These are phyloP conservation scores for Aspergillus ibericus DNA, from an alignment of 2,329 filamentous ascomycete genomes.

Conservation along the genomic window DNA sequence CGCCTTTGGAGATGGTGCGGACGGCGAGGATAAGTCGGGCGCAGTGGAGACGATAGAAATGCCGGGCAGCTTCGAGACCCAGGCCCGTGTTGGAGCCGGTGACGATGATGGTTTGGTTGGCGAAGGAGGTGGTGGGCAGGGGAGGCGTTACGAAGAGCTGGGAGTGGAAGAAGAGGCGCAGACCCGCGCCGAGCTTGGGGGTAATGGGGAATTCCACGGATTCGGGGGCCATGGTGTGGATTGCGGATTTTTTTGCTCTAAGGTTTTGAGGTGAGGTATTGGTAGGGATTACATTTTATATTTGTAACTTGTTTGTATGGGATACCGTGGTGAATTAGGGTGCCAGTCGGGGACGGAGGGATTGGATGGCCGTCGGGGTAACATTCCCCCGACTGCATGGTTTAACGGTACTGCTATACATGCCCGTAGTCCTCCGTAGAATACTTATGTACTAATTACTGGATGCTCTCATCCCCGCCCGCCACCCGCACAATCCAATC, in stretches of 20 bases:
- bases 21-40: slow-evolving; percentile 41
- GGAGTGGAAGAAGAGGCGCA: background rate
- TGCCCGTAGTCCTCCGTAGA: too few relatives aligned
- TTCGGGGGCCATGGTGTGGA: background rate
- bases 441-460: too few relatives aligned
- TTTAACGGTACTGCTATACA: too few relatives aligned
- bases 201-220: background rate
- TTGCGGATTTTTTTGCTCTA: too few relatives aligned
- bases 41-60: slow-evolving; percentile 34
- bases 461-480: too few relatives aligned
- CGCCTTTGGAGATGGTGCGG: slow-evolving; percentile 32
- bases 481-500: background rate
- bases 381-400: too few relatives aligned
- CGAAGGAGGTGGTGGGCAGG: background rate
- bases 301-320: too few relatives aligned
- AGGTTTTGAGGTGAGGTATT: too few relatives aligned
- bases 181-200: background rate
- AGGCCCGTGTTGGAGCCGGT: slow-evolving; percentile 41
- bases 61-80: slow-evolving; percentile 39
- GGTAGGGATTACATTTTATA: too few relatives aligned
- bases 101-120: slow-evolving; percentile 26
- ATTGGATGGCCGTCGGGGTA: too few relatives aligned
- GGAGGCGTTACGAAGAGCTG: slow-evolving; percentile 1
- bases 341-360: too few relatives aligned
- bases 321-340: background rate